Base-by-base conservation (phyloP, 208 protist species). In the Borovskyia barvae region DNA sequence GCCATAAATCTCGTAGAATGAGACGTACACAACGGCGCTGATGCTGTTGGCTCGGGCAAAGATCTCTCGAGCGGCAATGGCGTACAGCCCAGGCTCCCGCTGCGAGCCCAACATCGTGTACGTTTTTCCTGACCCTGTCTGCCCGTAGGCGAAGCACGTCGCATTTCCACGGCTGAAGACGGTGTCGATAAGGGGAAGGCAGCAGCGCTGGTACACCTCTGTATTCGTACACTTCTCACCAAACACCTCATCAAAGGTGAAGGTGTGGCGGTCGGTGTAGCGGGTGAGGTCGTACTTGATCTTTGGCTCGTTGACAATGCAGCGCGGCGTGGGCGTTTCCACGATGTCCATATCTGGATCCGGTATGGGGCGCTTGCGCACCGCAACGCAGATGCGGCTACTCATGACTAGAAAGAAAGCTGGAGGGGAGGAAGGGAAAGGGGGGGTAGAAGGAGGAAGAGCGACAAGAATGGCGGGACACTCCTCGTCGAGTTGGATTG, bases 1-100 rank as follows among this genome's bases (percentile, higher is more conserved):
- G 20, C 94, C 93, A 72, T 99, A 99, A 49, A 99, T 98, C 63
- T 99, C 97, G 82, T 97, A 99, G 73, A 98, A 95, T 28, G 72
- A 93, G 22, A 95, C 87, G 41, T 77, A 93, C 19, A 94, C 73
- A 1, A 85, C 73, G 2, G 87, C 72, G 36, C 85, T 51, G 15
- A 87, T 49, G 22, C 62, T 70, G 24, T 71, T 79, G 22, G 87
- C 69, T 5, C 87, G 72, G 5, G 75, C 61, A 51, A 98, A 98
- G 12, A 99, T 96, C 53, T 99, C 97, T 33, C 75, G 65, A 11
- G 94, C 92, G 6, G 97, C 96, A 28, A 98, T 85, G 20, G 90
- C 90, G 72, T 99, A 99, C 9, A 99, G 64, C 37, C 97, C 97
- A 6, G 80, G 66, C 55, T 95, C 77, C 42, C 80, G 72, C 51